Percentiles rank a stretch among this genome's conserved stretches.
phyloP scores from a whole-genome alignment of 169 alveolate species.

The Fabrea salina region DNA sequence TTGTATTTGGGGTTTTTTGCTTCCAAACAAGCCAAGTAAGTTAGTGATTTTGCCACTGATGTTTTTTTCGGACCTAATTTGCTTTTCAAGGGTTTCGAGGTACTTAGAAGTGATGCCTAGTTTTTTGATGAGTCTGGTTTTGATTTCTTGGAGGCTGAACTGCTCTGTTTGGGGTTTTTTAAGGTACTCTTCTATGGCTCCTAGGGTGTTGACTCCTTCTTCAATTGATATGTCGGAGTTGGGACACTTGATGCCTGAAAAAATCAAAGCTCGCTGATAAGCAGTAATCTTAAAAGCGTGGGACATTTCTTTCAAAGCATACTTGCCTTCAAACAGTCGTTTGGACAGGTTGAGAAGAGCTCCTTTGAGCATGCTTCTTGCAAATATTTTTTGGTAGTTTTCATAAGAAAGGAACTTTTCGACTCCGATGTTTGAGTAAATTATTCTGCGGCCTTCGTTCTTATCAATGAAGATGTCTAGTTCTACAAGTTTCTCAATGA shows the following conservation, averaged over 20 bases:
- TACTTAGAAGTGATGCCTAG: not conserved
- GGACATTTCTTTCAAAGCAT: not conserved
- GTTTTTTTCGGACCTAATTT: not conserved
- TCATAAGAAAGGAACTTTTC: not conserved
- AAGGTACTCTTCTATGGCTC: constrained; percentile 22
- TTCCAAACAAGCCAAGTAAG: not conserved
- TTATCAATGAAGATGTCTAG: not conserved
- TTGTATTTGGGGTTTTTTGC: not conserved
- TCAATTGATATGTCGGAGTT: constrained; percentile 14
- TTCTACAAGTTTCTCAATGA: not conserved
- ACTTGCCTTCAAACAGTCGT: not conserved
- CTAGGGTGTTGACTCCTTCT: constrained; percentile 26
- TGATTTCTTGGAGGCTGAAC: not conserved
- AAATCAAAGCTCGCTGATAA: not conserved
- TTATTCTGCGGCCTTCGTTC: not conserved
- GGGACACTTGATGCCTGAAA: not conserved
- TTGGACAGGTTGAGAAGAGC: constrained; percentile 3
- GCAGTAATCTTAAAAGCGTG: not conserved
- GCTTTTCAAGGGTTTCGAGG: no score
- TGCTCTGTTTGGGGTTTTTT: not conserved
- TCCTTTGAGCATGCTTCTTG: constrained; percentile 30
- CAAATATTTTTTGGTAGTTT: constrained; percentile 1
- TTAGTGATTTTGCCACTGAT: not conserved
- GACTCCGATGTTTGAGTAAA: not conserved
- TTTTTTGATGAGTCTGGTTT: not conserved